Base-by-base conservation (phyloP, 2,329 filamentous ascomycete species). In the Pseudopyrenochaeta lycopersici region DNA sequence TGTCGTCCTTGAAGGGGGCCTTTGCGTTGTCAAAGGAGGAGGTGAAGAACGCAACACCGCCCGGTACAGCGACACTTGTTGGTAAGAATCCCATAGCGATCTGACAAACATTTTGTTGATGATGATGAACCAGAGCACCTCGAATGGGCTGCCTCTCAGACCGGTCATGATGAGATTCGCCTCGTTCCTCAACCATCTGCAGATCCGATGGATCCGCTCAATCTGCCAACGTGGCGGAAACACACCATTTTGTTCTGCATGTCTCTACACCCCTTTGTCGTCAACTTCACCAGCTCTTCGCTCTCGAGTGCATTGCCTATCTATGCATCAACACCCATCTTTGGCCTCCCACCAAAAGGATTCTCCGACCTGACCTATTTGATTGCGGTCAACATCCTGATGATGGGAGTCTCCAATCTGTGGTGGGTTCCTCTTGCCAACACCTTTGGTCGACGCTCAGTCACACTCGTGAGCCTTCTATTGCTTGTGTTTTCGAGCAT, bases 381-480 rank as follows among this genome's bases (percentile, higher is more conserved):
- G 12, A 62, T 76, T 15, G 72, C 77, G 2, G 75, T 70, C 30
- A 78, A 78, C 39, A 66, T 74, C 10, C 63, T 80, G 6, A 69
- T 78, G 58, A 49, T 76, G 7, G 77, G 77, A 2, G 65, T 61
- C 5, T 71, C 73, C 0, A 79, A 80, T 48, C 53, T 79, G 48
- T 71, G 70, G 57, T 78, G 76, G 77, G 74, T 78, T 3, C 77
- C 77, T 2, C 44, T 79, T 11, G 67, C 75, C 2, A 78, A 78
- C 36, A 75, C 71, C 0, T 75, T 78, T 46, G 77, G 77, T 6
- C 71, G 76, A 17, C 63, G 77, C 10, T 71, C 76, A 1, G 63
- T 80, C 29, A 64, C 75, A 15, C 69, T 80, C 2, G 18, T 68
- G 2, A 71, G 74, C 31, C 56, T 78, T 29, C 44, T 75, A n/a